phyloP scores from a whole-genome alignment of 1,284 basidiomycete species.

The Gymnopus androsaceus region DNA sequence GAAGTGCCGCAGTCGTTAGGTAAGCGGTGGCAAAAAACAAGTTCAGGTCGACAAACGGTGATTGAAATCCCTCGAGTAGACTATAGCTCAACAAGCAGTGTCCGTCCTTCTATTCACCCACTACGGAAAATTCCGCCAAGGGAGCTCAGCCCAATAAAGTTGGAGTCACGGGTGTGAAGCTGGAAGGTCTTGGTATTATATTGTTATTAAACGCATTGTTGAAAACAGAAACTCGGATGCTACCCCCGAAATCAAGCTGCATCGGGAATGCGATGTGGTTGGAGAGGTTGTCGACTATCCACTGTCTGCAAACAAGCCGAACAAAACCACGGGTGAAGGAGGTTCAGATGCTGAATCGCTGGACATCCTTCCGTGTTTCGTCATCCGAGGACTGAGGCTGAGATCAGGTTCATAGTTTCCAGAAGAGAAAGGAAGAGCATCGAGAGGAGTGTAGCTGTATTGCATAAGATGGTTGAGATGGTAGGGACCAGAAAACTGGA shows the following conservation, averaged over 20 bases:
- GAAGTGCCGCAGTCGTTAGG: too few relatives aligned
- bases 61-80: too few relatives aligned
- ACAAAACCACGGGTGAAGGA: constrained; percentile 59
- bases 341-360: constrained; percentile 69
- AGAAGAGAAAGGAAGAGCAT: constrained; percentile 49
- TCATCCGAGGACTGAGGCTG: constrained; percentile 43
- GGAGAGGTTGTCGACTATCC: constrained; percentile 47
- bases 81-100: too few relatives aligned
- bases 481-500: constrained; percentile 66
- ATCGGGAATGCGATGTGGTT: constrained; percentile 43
- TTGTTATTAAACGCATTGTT: background rate
- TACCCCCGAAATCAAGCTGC: constrained; percentile 56
- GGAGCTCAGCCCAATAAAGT: too few relatives aligned
- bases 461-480: constrained; percentile 67
- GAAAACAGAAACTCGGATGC: constrained; percentile 18
- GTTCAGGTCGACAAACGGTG: too few relatives aligned
- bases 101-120: too few relatives aligned
- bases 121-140: too few relatives aligned
- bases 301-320: constrained; percentile 45
- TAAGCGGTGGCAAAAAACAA: too few relatives aligned
- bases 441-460: constrained; percentile 43
- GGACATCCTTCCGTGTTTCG: constrained; percentile 72
- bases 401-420: constrained; percentile 38
- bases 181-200: too few relatives aligned
- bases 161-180: too few relatives aligned